Conservation (phyloP, 1,139 yeast genomes). For the Spathaspora sp. region DNA sequence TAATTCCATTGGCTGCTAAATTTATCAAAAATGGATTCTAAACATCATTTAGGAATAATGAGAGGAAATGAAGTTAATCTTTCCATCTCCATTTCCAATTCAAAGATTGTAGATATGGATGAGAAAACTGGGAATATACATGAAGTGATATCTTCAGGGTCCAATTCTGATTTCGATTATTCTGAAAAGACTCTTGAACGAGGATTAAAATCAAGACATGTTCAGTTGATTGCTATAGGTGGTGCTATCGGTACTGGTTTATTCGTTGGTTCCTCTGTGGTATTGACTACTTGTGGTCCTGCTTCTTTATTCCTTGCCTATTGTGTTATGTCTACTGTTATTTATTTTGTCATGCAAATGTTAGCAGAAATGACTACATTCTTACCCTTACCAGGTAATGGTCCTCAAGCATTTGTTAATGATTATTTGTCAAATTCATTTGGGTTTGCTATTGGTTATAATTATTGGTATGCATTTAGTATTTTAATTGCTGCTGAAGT, state of each 20-base stretch:
- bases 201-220: constrained; percentile 40
- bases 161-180: constrained; percentile 19
- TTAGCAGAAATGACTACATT: constrained; percentile 64
- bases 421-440: constrained; percentile 36
- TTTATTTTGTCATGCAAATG: constrained; percentile 56
- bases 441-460: constrained; percentile 50
- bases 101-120: constrained; percentile 18
- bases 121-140: no score
- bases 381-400: constrained; percentile 51
- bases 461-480: constrained; percentile 51
- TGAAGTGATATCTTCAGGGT: constrained; percentile 17
- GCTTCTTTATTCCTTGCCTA: constrained; percentile 50
- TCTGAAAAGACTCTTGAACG: constrained; percentile 26
- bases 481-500: constrained; percentile 51
- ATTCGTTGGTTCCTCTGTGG: constrained; percentile 49
- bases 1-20: not conserved
- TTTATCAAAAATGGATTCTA: not conserved
- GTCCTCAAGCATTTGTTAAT: constrained; percentile 38
- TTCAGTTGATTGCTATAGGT: constrained; percentile 38
- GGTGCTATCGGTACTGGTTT: constrained; percentile 46
- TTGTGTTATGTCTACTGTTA: constrained; percentile 48
- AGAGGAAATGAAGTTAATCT: constrained; percentile 25
- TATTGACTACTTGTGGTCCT: constrained; percentile 49
- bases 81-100: no score
- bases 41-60: constrained; percentile 21